Evolutionary conservation across 257 asterid genomes (phyloP).

Genomic region (Capsicum rhomboideum): DNA sequence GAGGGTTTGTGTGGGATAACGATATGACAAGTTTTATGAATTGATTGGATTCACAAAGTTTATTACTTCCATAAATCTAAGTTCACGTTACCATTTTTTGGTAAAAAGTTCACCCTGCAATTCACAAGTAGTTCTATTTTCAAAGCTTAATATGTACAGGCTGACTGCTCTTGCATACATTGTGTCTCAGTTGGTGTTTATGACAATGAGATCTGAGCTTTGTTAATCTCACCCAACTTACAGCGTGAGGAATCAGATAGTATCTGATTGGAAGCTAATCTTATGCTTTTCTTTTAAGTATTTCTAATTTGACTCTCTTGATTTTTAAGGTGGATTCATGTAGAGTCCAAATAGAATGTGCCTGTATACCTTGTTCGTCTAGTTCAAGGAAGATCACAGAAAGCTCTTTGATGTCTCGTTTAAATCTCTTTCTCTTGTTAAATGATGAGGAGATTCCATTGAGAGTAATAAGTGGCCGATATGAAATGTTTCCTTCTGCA

Average conservation of each 20-base stretch:
- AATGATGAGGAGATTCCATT: neutral
- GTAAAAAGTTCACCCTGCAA: neutral
- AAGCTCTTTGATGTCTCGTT: neutral
- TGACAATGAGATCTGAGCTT: neutral
- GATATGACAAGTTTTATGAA: too few species aligned
- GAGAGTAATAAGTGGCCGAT: neutral
- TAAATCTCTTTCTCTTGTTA: neutral
- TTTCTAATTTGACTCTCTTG: neutral
- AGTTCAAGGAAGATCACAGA: neutral
- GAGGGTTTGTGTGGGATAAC: too few species aligned
- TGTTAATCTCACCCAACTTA: neutral
- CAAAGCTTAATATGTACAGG: neutral
- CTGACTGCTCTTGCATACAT: neutral
- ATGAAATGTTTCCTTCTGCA: conserved; percentile 18
- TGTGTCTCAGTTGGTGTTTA: neutral
- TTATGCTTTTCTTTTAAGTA: neutral
- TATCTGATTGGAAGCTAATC: neutral
- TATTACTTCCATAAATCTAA: neutral
- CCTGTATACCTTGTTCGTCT: neutral
- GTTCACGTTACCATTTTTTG: neutral
- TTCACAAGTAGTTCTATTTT: neutral
- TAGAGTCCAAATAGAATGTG: neutral
- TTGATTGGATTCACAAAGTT: neutral
- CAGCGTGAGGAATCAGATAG: neutral
- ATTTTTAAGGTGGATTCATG: neutral